These are phyloP conservation scores for Hypsizygus ulmarius DNA, from an alignment of 1,284 basidiomycete species.

Conservation along the genomic window DNA sequence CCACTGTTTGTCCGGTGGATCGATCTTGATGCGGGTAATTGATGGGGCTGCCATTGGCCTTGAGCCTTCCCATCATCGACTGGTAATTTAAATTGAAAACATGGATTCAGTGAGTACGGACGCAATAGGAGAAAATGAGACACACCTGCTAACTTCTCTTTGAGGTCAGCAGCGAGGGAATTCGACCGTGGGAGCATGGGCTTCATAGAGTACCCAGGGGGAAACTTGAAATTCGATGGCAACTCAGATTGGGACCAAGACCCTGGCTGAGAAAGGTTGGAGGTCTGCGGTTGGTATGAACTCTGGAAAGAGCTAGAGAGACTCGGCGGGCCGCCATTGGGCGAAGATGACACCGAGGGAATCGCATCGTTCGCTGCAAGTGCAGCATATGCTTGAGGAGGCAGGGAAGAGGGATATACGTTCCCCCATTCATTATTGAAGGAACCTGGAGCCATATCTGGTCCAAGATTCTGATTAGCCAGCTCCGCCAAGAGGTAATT, in stretches of 20 bases:
- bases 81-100: conserved; percentile 7
- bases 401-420: conserved; percentile 20
- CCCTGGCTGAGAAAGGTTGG: conserved; percentile 17
- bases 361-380: conserved; percentile 21
- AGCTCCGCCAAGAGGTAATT: conserved; percentile 18
- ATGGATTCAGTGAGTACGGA: conserved; percentile 1
- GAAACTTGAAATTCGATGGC: conserved; percentile 21
- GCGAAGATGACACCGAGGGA: conserved; percentile 18
- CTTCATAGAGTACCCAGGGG: conserved; percentile 23
- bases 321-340: conserved; percentile 18
- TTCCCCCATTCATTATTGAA: conserved; percentile 23
- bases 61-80: conserved; percentile 17
- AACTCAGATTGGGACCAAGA: conserved; percentile 21
- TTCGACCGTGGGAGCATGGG: conserved; percentile 26
- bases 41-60: conserved; percentile 15
- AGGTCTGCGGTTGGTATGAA: conserved; percentile 20
- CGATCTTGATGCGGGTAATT: conserved; percentile 8
- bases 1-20: conserved; percentile 15
- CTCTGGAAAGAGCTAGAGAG: conserved; percentile 21
- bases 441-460: conserved; percentile 12
- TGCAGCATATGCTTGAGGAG: conserved; percentile 22
- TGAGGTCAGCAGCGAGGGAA: conserved; percentile 23
- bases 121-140: conserved; percentile 16
- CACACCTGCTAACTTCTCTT: conserved; percentile 22
- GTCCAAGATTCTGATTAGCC: conserved; percentile 11